These are phyloP conservation scores for Agrostemma githago DNA, from an alignment of 148 eudicot species.

Conservation along the genomic window DNA sequence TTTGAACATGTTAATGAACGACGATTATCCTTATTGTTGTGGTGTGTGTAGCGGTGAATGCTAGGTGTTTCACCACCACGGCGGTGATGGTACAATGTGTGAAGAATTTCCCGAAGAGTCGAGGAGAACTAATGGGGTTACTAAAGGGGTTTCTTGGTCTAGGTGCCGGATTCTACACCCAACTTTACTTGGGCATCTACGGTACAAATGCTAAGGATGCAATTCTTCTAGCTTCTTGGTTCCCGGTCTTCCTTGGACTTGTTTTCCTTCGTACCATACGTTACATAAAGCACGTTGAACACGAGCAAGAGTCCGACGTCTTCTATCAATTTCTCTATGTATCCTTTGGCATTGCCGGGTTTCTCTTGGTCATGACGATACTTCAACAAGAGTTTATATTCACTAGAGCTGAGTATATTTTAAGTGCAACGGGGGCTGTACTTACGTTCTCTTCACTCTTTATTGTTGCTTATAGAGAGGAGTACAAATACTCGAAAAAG, in stretches of 20 bases:
- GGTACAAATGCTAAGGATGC: slow-evolving; percentile 10
- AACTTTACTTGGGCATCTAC: slow-evolving; percentile 10
- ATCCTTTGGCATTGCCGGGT: slow-evolving; percentile 4
- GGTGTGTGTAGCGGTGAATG: background rate
- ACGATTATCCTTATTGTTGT: background rate
- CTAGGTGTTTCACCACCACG: background rate
- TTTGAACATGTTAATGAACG: no score
- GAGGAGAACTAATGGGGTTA: slow-evolving; percentile 11
- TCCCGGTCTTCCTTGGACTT: background rate
- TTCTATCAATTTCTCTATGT: slow-evolving; percentile 10
- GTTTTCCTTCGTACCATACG: slow-evolving; percentile 8
- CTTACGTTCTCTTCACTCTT: slow-evolving; percentile 1
- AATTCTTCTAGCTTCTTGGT: slow-evolving; percentile 13
- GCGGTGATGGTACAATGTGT: slow-evolving; percentile 7
- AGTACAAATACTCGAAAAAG: background rate
- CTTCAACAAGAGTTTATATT: slow-evolving; percentile 6
- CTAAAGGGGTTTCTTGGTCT: slow-evolving; percentile 13
- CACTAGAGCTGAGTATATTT: background rate
- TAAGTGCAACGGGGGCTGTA: slow-evolving; percentile 2
- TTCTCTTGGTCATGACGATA: slow-evolving; percentile 9
- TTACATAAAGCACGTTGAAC: slow-evolving; percentile 5
- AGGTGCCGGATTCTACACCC: slow-evolving; percentile 13
- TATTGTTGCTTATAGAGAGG: slow-evolving; percentile 5
- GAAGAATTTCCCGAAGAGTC: slow-evolving; percentile 7
- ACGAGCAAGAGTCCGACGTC: background rate